Evolutionary conservation across 192 early-diverging fungal genomes (phyloP).

Genomic region (Diversispora eburnea): DNA sequence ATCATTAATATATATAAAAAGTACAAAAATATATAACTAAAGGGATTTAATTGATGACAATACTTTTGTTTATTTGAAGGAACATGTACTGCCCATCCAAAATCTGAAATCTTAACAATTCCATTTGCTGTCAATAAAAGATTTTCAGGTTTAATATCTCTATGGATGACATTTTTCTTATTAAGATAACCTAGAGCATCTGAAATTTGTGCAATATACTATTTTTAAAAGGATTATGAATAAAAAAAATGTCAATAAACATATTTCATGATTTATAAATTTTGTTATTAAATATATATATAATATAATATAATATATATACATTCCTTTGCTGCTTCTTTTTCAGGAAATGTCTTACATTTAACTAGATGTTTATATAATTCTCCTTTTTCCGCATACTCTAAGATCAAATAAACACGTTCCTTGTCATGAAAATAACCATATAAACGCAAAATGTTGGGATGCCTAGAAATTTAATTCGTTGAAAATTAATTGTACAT

Average conservation of each 20-base stretch:
- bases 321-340: slow-evolving; percentile 59
- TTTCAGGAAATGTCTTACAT: slow-evolving; percentile 67
- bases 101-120: slow-evolving; percentile 93
- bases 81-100: slow-evolving; percentile 96
- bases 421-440: slow-evolving; percentile 96
- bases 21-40: neutral
- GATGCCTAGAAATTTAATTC: slow-evolving; percentile 44
- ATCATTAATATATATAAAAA: neutral
- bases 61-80: slow-evolving; percentile 38
- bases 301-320: no score
- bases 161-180: slow-evolving; percentile 86
- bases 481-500: neutral
- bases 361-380: slow-evolving; percentile 82
- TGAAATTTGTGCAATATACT: slow-evolving; percentile 74
- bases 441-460: slow-evolving; percentile 90
- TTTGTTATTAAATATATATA: slow-evolving; percentile 23
- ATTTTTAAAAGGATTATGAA: neutral
- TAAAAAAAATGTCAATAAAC: neutral
- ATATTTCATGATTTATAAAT: neutral
- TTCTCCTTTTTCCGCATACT: slow-evolving; percentile 91
- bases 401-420: slow-evolving; percentile 91
- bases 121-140: slow-evolving; percentile 77
- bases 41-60: neutral
- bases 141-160: slow-evolving; percentile 98
- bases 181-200: slow-evolving; percentile 88